Evolutionary conservation across 306 rosid genomes (phyloP).

Genomic region (Delonix regia): DNA sequence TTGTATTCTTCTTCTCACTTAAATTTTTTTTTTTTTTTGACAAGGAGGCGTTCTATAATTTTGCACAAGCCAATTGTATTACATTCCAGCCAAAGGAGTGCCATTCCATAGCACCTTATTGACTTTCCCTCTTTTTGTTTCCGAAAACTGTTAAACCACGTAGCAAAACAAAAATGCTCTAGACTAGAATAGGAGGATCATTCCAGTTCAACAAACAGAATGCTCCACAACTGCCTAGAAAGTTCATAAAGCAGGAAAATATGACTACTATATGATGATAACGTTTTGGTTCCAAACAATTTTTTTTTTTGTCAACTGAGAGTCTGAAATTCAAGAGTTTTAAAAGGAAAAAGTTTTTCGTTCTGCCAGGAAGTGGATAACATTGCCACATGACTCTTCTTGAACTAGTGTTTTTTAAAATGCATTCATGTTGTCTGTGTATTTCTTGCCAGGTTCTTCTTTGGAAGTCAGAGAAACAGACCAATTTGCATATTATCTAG

Average conservation of each 20-base stretch:
- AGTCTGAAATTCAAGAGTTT: background rate
- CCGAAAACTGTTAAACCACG: background rate
- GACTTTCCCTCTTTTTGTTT: background rate
- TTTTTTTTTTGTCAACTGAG: background rate
- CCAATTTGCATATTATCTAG: background rate
- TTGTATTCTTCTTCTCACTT: background rate
- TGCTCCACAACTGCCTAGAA: background rate
- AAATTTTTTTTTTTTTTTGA: too few relatives aligned
- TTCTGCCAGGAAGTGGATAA: background rate
- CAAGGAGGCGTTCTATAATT: background rate
- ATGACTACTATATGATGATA: background rate
- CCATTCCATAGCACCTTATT: background rate
- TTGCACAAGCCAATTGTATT: background rate
- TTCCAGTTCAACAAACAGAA: background rate
- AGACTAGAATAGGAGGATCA: background rate
- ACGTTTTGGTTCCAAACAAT: background rate
- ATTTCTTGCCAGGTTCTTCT: conserved; percentile 8
- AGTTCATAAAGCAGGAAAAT: background rate
- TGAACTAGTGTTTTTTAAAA: conserved; percentile 21
- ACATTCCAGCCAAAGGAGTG: background rate
- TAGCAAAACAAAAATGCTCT: background rate
- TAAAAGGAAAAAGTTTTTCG: background rate
- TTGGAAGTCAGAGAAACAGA: background rate
- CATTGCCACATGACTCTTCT: background rate
- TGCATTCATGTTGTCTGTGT: background rate